Base-by-base conservation (phyloP, 1,284 basidiomycete genomes). In the Cutaneotrichosporon dermatis region DNA sequence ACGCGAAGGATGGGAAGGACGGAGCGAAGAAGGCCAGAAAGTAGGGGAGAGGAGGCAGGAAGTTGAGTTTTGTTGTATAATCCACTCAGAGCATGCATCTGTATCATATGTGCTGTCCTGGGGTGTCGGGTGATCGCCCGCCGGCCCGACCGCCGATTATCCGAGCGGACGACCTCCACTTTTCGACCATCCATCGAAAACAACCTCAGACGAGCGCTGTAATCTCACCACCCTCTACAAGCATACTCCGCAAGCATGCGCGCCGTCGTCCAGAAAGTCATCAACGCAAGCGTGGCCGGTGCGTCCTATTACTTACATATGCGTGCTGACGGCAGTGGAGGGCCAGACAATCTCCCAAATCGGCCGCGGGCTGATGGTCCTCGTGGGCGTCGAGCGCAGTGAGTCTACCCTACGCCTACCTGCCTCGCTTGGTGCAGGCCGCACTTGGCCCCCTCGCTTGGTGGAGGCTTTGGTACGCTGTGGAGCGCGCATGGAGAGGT, bases 361-460 rank as follows among this genome's bases (percentile, higher is more conserved):
- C 65, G 86, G 86, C 10, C 82, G 82, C 65, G 92, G 92, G 1
- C 80, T 95, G 15, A 87, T 94, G 84, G 87, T 93, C 36, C 84
- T 95, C n/a, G 85, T 95, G 42, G 92, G 92, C 36, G 88, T 95
- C 65, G 44, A 52, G 49, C 54, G 59, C 43, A 57, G 62, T 64
- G 40, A 40, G 62, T 55, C n/a, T n/a, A n/a, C n/a, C n/a, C n/a
- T n/a, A n/a, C n/a, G n/a, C n/a, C n/a, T n/a, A n/a, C n/a, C n/a
- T n/a, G n/a, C n/a, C n/a, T n/a, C n/a, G n/a, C n/a, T n/a, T n/a
- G n/a, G n/a, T n/a, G n/a, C n/a, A n/a, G n/a, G n/a, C n/a, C n/a
- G n/a, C n/a, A n/a, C n/a, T n/a, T n/a, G n/a, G n/a, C n/a, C n/a
- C n/a, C n/a, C n/a, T n/a, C n/a, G n/a, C n/a, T n/a, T n/a, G n/a